phyloP scores from a whole-genome alignment of 176 grass and related monocot species.

The Puccinellia tenuiflora region DNA sequence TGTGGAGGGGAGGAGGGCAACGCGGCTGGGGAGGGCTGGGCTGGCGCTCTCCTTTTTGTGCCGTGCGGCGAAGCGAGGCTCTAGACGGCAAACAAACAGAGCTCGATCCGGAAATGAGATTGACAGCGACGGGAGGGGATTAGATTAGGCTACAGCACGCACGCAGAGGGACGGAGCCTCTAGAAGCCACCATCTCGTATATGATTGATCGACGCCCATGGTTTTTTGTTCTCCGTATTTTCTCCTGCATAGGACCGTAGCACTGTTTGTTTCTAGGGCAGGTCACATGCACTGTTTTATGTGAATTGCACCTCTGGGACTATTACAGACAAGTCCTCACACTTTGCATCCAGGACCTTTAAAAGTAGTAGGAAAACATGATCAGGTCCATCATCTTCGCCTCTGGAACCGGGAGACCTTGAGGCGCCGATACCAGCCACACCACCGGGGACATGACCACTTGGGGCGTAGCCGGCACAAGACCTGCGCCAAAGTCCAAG shows the following conservation, averaged over 20 bases:
- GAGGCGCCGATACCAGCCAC: no score
- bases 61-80: conserved; percentile 39
- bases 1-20: conserved; percentile 24
- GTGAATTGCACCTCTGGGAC: no score
- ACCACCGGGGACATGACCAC: no score
- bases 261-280: neutral
- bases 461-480: no score
- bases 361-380: no score
- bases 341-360: no score
- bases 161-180: neutral
- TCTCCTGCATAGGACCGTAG: neutral
- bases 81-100: conserved; percentile 1
- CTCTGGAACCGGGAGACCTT: no score
- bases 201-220: neutral
- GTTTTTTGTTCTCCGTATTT: neutral
- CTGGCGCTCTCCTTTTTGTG: conserved; percentile 1
- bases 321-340: no score
- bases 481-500: no score
- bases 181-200: conserved; percentile 21
- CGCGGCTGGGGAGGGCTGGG: neutral
- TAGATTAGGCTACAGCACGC: neutral
- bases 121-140: neutral
- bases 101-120: neutral
- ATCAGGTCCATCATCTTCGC: no score
- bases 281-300: neutral